Evolutionary conservation across 2,329 filamentous ascomycete genomes (phyloP), one percentile per base, ranked within the genome.

Genomic region (Diaporthe sp.): DNA sequence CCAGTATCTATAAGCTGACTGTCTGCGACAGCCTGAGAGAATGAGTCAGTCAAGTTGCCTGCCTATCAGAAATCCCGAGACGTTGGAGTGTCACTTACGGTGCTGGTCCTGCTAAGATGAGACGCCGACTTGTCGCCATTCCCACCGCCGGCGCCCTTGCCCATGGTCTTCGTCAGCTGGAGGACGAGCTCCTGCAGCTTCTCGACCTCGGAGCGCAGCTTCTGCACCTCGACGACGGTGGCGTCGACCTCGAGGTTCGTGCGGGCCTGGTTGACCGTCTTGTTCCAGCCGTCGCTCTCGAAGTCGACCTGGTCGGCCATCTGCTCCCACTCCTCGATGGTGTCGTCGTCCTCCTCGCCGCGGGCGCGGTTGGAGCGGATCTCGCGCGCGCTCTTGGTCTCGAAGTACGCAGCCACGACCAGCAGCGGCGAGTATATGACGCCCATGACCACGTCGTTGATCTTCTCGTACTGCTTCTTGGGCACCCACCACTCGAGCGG

Each of bases 401-500:
- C 95, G 66, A 93, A 87, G 76, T 89, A 90, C 0, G 96, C 95
- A 0, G 95, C 95, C 13, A 96, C 85, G 12, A 98, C 80, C 0
- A 99, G 88, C 0, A 98, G 85, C 0, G 97, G 97, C 0, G 91
- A 93, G 85, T 99, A 99, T 19, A 98, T 88, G 58, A 93, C 80
- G 1, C 89, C 93, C 96, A 98, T 98, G 79, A 98, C 92, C 71
- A 91, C 88, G 82, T 98, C 94, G 83, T 99, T 99, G 72, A 98
- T 85, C 45, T 89, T 89, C 78, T 96, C 93, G 82, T 98, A 99
- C 2, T 83, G 83, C 9, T 86, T 80, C 76, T 91, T 90, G n/a
- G 90, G 86, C 87, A 99, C 89, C 97, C 96, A 99, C 97, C 97
- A 99, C 86, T 98, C 97, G 71, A 97, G 92, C 0, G 94, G 94